Conservation (phyloP, 2,329 filamentous ascomycete species). For the Scedosporium dehoogii region DNA sequence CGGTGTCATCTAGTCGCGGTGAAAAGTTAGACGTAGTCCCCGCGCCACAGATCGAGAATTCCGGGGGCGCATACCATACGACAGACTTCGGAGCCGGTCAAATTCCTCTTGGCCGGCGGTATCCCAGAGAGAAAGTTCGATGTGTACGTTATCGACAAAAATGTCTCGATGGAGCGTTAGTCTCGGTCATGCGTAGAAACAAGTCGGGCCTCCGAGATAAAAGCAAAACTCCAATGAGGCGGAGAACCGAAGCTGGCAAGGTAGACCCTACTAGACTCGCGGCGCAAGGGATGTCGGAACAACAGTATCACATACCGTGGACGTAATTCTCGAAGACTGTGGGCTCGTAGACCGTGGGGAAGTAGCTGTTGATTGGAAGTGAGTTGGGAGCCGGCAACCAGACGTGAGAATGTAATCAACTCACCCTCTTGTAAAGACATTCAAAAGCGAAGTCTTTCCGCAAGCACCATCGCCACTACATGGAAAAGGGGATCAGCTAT, state of each 20-base stretch:
- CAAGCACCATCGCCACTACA: slow-evolving; percentile 88
- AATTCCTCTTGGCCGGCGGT: slow-evolving; percentile 99
- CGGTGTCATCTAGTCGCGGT: slow-evolving; percentile 59
- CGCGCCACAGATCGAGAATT: not conserved
- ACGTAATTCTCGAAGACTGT: slow-evolving; percentile 99
- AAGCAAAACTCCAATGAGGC: slow-evolving; percentile 12
- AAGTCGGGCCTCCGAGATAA: not conserved
- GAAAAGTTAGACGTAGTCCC: slow-evolving; percentile 8
- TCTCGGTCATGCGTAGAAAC: not conserved
- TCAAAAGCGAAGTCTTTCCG: slow-evolving; percentile 92
- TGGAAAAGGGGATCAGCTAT: not conserved
- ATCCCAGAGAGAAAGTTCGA: slow-evolving; percentile 96
- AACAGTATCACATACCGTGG: slow-evolving; percentile 54
- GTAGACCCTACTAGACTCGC: no score
- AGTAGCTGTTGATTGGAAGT: slow-evolving; percentile 52
- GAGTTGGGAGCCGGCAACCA: not conserved
- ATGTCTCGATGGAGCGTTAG: slow-evolving; percentile 53
- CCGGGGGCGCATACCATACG: slow-evolving; percentile 56
- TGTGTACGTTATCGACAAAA: slow-evolving; percentile 94
- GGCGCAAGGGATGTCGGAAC: not conserved
- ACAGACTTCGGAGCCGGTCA: slow-evolving; percentile 86
- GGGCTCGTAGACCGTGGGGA: slow-evolving; percentile 95
- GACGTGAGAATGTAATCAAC: slow-evolving; percentile 19
- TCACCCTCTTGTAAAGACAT: slow-evolving; percentile 96
- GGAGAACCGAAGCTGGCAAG: not conserved